phyloP scores from a whole-genome alignment of 805 yeast species.

The Candida glaebosa region DNA sequence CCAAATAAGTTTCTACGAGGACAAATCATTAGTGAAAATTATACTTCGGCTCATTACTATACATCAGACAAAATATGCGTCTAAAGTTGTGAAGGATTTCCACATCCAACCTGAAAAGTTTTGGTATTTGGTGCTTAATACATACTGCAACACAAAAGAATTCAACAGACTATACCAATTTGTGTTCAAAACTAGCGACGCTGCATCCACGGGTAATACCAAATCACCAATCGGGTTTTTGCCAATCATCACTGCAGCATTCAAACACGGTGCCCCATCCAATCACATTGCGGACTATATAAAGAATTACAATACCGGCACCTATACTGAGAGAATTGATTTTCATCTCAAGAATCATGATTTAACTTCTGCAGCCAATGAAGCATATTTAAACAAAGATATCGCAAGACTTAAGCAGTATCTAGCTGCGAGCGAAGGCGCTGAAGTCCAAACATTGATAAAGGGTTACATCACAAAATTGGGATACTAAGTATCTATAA shows the following conservation, averaged over 20 bases:
- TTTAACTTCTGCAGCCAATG: conserved; percentile 46
- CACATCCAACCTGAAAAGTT: conserved; percentile 25
- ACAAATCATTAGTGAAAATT: conserved; percentile 23
- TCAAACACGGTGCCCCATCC: conserved; percentile 48
- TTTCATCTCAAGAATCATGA: conserved; percentile 54
- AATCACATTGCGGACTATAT: conserved; percentile 62
- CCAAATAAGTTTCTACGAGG: conserved; percentile 24
- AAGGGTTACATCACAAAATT: conserved; percentile 22
- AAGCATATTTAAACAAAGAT: conserved; percentile 45
- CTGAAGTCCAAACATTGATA: conserved; percentile 11
- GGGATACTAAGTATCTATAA: conserved; percentile 18
- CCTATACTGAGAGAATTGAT: conserved; percentile 45
- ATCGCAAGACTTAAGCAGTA: conserved; percentile 21
- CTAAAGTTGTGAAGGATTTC: conserved; percentile 30
- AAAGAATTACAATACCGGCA: conserved; percentile 43
- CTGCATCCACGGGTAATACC: conserved; percentile 19
- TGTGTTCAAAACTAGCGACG: conserved; percentile 15
- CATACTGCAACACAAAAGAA: conserved; percentile 23
- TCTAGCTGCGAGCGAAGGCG: conserved; percentile 6
- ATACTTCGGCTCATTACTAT: conserved; percentile 26
- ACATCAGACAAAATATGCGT: conserved; percentile 36
- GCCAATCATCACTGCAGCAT: conserved; percentile 56
- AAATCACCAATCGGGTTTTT: conserved; percentile 72
- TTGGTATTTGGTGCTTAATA: conserved; percentile 33
- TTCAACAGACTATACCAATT: conserved; percentile 35